Evolutionary conservation across 1,284 basidiomycete species (phyloP).

Genomic region (Entoloma clypeatum): DNA sequence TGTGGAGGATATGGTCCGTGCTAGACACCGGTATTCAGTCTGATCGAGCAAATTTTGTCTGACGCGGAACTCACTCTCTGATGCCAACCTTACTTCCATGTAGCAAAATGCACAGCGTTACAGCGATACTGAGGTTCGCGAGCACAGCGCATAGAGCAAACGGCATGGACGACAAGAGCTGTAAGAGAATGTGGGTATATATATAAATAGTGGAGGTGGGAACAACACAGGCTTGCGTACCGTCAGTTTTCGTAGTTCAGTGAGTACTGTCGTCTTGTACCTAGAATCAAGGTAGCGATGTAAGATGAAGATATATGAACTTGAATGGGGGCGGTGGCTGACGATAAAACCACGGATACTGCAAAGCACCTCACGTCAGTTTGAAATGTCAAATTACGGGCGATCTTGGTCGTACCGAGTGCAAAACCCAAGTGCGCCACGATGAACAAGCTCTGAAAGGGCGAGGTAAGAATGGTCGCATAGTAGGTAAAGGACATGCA

Average conservation of each 20-base stretch:
- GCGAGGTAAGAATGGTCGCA: background rate
- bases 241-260: slow-evolving; percentile 29
- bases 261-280: no score
- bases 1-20: slow-evolving; percentile 32
- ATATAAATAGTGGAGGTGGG: background rate
- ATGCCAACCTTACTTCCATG: slow-evolving; percentile 33
- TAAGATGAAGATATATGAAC: no score
- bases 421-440: slow-evolving; percentile 37
- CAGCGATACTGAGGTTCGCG: slow-evolving; percentile 36
- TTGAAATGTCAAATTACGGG: background rate
- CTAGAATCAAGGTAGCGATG: no score
- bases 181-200: background rate
- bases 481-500: slow-evolving; percentile 8
- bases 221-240: slow-evolving; percentile 17
- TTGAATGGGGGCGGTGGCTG: no score
- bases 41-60: background rate
- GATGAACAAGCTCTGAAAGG: slow-evolving; percentile 30
- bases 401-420: slow-evolving; percentile 28
- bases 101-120: slow-evolving; percentile 33
- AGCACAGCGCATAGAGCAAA: slow-evolving; percentile 37
- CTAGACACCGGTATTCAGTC: slow-evolving; percentile 16
- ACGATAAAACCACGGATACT: slow-evolving; percentile 36
- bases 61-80: slow-evolving; percentile 21
- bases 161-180: slow-evolving; percentile 37
- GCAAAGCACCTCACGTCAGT: background rate